Conservation (phyloP, 805 yeast species). For the Candida germanica region DNA sequence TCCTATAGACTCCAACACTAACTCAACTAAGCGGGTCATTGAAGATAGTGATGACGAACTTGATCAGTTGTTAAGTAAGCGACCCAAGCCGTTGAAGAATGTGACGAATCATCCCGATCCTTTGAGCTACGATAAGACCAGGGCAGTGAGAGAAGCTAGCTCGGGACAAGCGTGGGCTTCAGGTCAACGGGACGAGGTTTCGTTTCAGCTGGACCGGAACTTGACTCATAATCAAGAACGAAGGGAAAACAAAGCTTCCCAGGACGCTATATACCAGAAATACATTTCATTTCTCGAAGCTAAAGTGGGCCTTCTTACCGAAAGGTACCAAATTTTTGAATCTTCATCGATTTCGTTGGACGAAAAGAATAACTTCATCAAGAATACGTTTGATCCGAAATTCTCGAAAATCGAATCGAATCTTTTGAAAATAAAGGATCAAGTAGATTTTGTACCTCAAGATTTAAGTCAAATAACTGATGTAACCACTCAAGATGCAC, state of each 20-base stretch:
- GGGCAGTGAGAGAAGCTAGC: too few relatives aligned
- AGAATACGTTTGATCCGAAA: constrained; percentile 23
- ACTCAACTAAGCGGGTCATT: neutral
- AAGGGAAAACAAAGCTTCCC: too few relatives aligned
- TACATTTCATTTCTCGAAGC: constrained; percentile 19
- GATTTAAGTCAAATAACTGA: constrained; percentile 6
- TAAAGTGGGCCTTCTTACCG: constrained; percentile 26
- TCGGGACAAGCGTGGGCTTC: too few relatives aligned
- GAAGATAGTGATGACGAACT: constrained; percentile 10
- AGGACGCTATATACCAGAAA: constrained; percentile 5
- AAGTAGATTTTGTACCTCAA: constrained; percentile 1
- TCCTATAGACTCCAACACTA: too few relatives aligned
- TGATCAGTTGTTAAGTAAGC: constrained; percentile 2
- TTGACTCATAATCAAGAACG: too few relatives aligned
- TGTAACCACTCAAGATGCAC: constrained; percentile 1
- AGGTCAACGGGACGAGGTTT: too few relatives aligned
- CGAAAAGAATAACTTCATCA: constrained; percentile 28
- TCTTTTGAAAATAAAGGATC: constrained; percentile 1
- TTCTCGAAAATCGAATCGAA: constrained; percentile 17
- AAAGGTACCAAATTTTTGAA: constrained; percentile 29
- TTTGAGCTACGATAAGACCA: too few relatives aligned
- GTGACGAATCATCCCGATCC: too few relatives aligned
- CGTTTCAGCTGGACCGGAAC: too few relatives aligned
- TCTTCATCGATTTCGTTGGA: constrained; percentile 38
- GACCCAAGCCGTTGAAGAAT: neutral